phyloP scores from a whole-genome alignment of 2,329 filamentous ascomycete species.

The Exophiala aquamarina region DNA sequence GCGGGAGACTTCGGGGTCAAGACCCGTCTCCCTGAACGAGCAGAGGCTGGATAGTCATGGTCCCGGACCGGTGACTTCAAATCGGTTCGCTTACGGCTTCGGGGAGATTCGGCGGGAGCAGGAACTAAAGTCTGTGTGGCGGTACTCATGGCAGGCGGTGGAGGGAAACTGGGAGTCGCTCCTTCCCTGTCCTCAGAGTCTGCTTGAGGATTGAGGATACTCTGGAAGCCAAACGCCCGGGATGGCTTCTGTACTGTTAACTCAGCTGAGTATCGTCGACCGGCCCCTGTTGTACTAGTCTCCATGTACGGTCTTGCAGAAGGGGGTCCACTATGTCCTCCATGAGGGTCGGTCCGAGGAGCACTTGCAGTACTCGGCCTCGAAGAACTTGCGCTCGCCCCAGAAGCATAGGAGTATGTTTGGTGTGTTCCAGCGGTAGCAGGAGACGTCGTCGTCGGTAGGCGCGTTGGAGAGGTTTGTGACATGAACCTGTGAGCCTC shows the following conservation, averaged over 20 bases:
- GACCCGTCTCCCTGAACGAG: conserved; percentile 43
- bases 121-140: conserved; percentile 7
- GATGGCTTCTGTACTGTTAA: conserved; percentile 16
- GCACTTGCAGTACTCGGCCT: conserved; percentile 19
- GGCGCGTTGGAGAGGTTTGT: conserved; percentile 17
- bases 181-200: conserved; percentile 11
- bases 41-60: conserved; percentile 6
- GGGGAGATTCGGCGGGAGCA: conserved; percentile 32
- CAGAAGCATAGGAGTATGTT: conserved; percentile 1
- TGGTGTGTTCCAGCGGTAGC: conserved; percentile 12
- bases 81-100: conserved; percentile 25
- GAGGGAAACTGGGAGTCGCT: conserved; percentile 3
- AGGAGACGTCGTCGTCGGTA: conserved; percentile 17
- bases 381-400: conserved; percentile 14
- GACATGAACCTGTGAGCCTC: conserved; percentile 28
- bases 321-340: conserved; percentile 12
- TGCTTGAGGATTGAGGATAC: conserved; percentile 47
- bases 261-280: conserved; percentile 14
- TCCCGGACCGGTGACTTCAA: conserved; percentile 21
- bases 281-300: conserved; percentile 2
- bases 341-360: conserved; percentile 17
- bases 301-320: conserved; percentile 12
- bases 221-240: conserved; percentile 43
- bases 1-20: conserved; percentile 59
- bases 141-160: conserved; percentile 11